These are phyloP conservation scores for Pilasporangium apinafurcum DNA, from an alignment of 352 stramenopile species.

Conservation along the genomic window DNA sequence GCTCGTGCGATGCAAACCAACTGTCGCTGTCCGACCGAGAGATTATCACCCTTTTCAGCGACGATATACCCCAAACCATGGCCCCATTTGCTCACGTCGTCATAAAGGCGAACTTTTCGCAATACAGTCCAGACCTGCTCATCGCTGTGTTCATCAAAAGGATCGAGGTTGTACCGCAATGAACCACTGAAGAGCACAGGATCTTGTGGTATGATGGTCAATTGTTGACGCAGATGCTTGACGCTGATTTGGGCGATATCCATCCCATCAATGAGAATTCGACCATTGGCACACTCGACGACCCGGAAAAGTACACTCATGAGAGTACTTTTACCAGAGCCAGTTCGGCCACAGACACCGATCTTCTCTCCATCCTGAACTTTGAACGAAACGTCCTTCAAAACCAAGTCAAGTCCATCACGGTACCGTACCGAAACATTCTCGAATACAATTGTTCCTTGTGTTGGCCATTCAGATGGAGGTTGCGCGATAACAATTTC, in stretches of 20 bases:
- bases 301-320: conserved; percentile 35
- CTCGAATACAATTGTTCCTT: conserved; percentile 15
- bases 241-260: conserved; percentile 48
- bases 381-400: conserved; percentile 15
- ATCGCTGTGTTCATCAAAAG: conserved; percentile 68
- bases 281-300: conserved; percentile 23
- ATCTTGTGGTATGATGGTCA: conserved; percentile 80
- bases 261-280: conserved; percentile 82
- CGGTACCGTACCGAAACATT: conserved; percentile 25
- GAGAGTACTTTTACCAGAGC: conserved; percentile 28
- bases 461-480: conserved; percentile 4
- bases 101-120: conserved; percentile 16
- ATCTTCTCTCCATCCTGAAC: conserved; percentile 18
- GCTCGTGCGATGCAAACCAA: conserved; percentile 93
- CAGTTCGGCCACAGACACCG: conserved; percentile 27
- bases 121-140: conserved; percentile 23
- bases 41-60: conserved; percentile 88
- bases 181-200: conserved; percentile 88
- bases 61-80: conserved; percentile 73
- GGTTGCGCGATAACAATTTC: background rate
- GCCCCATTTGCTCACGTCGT: conserved; percentile 5
- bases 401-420: conserved; percentile 19
- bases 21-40: conserved; percentile 92
- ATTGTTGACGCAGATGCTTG: conserved; percentile 14
- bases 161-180: conserved; percentile 87